Base-by-base conservation (phyloP, 441 rosid genomes). In the Erysimum cheiri region DNA sequence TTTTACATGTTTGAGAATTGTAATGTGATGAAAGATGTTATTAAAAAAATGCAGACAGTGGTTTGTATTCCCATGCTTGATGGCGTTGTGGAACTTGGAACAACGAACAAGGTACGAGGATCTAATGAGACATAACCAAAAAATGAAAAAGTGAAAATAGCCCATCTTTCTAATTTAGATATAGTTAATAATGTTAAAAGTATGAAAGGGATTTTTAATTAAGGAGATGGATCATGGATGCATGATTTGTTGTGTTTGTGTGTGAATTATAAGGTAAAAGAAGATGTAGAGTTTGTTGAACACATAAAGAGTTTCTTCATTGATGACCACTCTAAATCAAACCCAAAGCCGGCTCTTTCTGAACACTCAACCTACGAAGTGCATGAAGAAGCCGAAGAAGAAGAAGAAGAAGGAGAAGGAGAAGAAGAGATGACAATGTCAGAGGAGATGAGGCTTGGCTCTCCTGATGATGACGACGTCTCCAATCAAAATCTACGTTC, bases 61-160 rank as follows among this genome's bases (percentile, higher is more conserved):
- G 83, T 95, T 12, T 92, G 98, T 80, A 87, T 92, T 74, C 98
- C 99, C 44, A 80, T 95, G 36, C 87, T 88, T 5, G 88, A 89
- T 70, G 98, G 99, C 0, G 96, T 92, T 2, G 85, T 95, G 59
- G 99, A 95, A 72, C 60, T 95, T 19, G 99, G 98, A 29, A 77
- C 93, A 2, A 85, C 89, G 3, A 87, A 84, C 10, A 89, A 83
- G 96, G 97, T 91, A 57, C n/a, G n/a, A n/a, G n/a, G n/a, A n/a
- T n/a, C n/a, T n/a, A n/a, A n/a, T n/a, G n/a, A n/a, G n/a, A n/a
- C n/a, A n/a, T n/a, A n/a, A n/a, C n/a, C n/a, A n/a, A n/a, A n/a
- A n/a, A n/a, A n/a, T n/a, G n/a, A n/a, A n/a, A n/a, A n/a, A n/a
- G n/a, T n/a, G n/a, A n/a, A n/a, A n/a, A n/a, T n/a, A n/a, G 3